phyloP scores from a whole-genome alignment of 2,329 filamentous ascomycete genomes.

The Trichoderma pleuroti region DNA sequence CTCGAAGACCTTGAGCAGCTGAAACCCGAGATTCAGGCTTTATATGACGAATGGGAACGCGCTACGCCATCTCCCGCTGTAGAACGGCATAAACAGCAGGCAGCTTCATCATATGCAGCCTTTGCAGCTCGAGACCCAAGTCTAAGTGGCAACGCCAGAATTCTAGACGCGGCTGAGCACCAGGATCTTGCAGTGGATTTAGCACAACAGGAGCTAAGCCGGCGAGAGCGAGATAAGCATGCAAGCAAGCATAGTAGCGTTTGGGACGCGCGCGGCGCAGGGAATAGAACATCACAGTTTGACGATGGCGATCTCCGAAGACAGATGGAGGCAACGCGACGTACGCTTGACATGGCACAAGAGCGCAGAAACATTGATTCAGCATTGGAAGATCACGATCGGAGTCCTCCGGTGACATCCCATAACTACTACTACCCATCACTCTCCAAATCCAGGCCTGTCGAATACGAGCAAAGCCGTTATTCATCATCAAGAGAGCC shows the following conservation, averaged over 20 bases:
- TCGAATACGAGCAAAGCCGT: constrained; percentile 37
- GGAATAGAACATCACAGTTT: background rate
- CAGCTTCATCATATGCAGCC: constrained; percentile 36
- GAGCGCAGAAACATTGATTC: constrained; percentile 25
- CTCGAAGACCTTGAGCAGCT: constrained; percentile 71
- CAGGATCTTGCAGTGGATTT: constrained; percentile 73
- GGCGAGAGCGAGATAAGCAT: constrained; percentile 60
- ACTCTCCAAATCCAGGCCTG: constrained; percentile 49
- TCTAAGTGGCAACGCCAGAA: constrained; percentile 52
- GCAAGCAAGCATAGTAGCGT: constrained; percentile 54
- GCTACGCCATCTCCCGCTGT: constrained; percentile 35
- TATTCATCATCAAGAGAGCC: constrained; percentile 23
- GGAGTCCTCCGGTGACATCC: constrained; percentile 27
- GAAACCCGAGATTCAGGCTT: constrained; percentile 71
- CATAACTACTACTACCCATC: constrained; percentile 54
- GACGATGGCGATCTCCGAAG: constrained; percentile 46
- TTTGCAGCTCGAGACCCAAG: constrained; percentile 59
- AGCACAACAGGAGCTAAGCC: constrained; percentile 67
- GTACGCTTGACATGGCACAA: constrained; percentile 40
- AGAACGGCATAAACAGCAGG: background rate
- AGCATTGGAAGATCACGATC: constrained; percentile 26
- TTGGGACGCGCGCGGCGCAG: constrained; percentile 42
- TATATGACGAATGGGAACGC: constrained; percentile 65
- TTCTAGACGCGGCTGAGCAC: constrained; percentile 68
- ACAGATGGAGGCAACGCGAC: constrained; percentile 53